A percentile compares a stretch with the other conserved stretches of the same genome.
Conservation (phyloP, 2,329 filamentous ascomycete species). For the Aschersonia sp. region DNA sequence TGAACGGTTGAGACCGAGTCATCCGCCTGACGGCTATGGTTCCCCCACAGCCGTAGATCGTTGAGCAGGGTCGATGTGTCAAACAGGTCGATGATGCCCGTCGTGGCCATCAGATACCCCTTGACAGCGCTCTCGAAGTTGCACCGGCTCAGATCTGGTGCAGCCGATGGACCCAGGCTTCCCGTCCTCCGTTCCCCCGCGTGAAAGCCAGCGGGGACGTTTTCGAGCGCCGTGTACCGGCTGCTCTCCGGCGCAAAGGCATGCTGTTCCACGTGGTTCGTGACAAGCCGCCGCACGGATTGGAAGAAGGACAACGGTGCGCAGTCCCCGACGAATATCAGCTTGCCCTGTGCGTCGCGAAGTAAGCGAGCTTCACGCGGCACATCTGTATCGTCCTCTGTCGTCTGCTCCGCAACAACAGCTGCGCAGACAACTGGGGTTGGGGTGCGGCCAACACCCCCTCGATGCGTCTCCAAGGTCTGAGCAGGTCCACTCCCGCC, state of each 20-base stretch:
- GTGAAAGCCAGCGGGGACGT: slow-evolving; percentile 15
- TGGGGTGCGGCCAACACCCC: not conserved
- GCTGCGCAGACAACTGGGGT: not conserved
- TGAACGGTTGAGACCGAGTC: slow-evolving; percentile 27
- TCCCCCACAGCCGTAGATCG: slow-evolving; percentile 27
- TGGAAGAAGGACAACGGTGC: slow-evolving; percentile 42
- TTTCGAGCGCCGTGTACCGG: slow-evolving; percentile 34
- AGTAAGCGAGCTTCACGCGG: slow-evolving; percentile 37
- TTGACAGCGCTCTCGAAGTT: slow-evolving; percentile 16
- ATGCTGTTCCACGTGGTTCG: slow-evolving; percentile 28
- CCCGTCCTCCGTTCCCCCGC: slow-evolving; percentile 1
- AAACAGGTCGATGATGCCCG: slow-evolving; percentile 34
- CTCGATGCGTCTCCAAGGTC: slow-evolving; percentile 4
- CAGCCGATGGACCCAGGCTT: not conserved
- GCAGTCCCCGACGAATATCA: slow-evolving; percentile 42
- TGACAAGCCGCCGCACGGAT: slow-evolving; percentile 37
- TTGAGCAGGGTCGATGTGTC: slow-evolving; percentile 22
- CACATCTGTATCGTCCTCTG: slow-evolving; percentile 39
- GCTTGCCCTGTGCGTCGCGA: slow-evolving; percentile 35
- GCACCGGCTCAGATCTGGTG: slow-evolving; percentile 13
- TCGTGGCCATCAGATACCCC: slow-evolving; percentile 24
- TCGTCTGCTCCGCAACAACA: slow-evolving; percentile 6
- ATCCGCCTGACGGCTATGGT: slow-evolving; percentile 15
- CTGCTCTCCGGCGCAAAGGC: slow-evolving; percentile 37
- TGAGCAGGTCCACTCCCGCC: not conserved